These are phyloP conservation scores for Daldinia loculata DNA, from an alignment of 495 filamentous ascomycete genomes.

Conservation along the genomic window DNA sequence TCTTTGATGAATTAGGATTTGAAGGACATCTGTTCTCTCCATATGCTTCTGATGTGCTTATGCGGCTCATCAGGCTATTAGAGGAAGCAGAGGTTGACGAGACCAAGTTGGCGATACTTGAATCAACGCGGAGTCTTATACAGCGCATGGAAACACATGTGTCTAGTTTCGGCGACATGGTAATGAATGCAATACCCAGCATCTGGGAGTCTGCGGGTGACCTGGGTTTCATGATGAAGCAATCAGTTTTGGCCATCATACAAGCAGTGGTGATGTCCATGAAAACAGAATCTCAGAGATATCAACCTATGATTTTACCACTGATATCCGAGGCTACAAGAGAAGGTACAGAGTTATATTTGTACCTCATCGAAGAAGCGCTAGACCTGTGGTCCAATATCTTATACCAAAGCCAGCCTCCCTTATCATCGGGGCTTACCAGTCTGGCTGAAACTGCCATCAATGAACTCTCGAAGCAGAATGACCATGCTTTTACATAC, in stretches of 20 bases:
- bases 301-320: constrained; percentile 77
- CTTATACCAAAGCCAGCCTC: constrained; percentile 72
- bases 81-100: constrained; percentile 84
- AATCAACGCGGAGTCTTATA: constrained; percentile 82
- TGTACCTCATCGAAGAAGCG: constrained; percentile 91
- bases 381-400: constrained; percentile 86
- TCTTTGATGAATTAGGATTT: constrained; percentile 89
- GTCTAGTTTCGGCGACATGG: constrained; percentile 76
- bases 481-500: constrained; percentile 71
- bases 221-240: constrained; percentile 85
- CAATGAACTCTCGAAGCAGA: constrained; percentile 72
- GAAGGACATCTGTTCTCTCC: constrained; percentile 72
- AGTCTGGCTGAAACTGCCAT: constrained; percentile 73
- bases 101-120: constrained; percentile 84
- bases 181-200: constrained; percentile 79
- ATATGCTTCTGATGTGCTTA: constrained; percentile 74
- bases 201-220: constrained; percentile 85
- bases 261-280: constrained; percentile 80
- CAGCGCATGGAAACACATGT: constrained; percentile 79
- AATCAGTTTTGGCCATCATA: constrained; percentile 85
- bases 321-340: constrained; percentile 81
- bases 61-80: constrained; percentile 75
- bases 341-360: constrained; percentile 76
- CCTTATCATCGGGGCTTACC: constrained; percentile 71
- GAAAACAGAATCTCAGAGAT: constrained; percentile 73